A percentile compares a stretch with the other conserved stretches of the same genome.
Conservation (phyloP, 1,284 basidiomycete species). For the Ceratobasidium papillatum region DNA sequence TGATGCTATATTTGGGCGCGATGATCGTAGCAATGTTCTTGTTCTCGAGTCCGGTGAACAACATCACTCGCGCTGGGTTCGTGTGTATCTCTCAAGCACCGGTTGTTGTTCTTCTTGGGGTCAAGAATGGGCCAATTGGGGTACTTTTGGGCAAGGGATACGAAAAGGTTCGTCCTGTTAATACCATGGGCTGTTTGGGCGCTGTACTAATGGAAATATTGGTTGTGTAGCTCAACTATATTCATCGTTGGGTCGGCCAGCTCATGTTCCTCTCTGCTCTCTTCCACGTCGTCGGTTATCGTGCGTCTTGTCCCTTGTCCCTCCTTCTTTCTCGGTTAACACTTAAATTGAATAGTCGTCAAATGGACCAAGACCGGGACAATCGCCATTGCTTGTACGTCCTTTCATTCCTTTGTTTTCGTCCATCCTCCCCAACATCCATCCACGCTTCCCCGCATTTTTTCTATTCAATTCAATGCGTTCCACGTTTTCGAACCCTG, state of each 20-base stretch:
- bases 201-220: not conserved
- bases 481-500: not conserved
- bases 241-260: constrained; percentile 45
- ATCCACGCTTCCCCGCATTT: not conserved
- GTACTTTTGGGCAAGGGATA: constrained; percentile 41
- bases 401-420: not conserved
- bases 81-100: constrained; percentile 42
- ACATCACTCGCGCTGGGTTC: constrained; percentile 40
- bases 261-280: constrained; percentile 44
- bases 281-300: constrained; percentile 44
- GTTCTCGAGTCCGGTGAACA: constrained; percentile 40
- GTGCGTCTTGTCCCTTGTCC: constrained; percentile 35
- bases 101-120: constrained; percentile 40
- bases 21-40: constrained; percentile 40
- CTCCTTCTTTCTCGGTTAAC: not conserved
- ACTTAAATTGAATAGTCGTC: constrained; percentile 35
- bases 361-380: constrained; percentile 42
- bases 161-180: constrained; percentile 36
- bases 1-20: constrained; percentile 24
- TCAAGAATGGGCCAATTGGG: constrained; percentile 44
- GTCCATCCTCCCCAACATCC: not conserved
- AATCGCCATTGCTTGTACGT: constrained; percentile 26
- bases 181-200: not conserved
- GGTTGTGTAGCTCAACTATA: constrained; percentile 41
- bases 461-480: not conserved